Evolutionary conservation across 1,284 basidiomycete genomes (phyloP).

Genomic region (Peniophora sp.): DNA sequence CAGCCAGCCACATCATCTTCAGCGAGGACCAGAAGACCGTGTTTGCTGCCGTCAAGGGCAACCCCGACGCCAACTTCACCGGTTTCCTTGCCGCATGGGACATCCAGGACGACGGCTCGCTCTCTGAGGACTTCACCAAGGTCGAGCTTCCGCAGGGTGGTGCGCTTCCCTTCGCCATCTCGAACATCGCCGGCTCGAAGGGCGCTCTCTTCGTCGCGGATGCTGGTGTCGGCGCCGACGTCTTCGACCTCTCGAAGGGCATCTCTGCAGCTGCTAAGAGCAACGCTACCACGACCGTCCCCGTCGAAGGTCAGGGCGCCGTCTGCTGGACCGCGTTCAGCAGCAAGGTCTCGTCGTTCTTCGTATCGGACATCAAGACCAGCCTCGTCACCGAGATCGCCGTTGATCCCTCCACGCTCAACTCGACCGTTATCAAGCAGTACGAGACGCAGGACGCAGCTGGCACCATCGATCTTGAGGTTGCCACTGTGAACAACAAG

Average conservation of each 20-base stretch:
- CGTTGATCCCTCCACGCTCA: constrained; percentile 26
- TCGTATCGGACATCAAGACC: constrained; percentile 32
- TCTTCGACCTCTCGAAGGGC: constrained; percentile 25
- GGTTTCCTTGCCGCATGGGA: constrained; percentile 44
- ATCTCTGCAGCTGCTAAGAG: constrained; percentile 7
- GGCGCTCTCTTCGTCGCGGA: constrained; percentile 40
- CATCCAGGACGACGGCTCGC: constrained; percentile 29
- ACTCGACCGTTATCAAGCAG: constrained; percentile 1
- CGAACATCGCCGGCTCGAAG: constrained; percentile 33
- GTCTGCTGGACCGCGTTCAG: constrained; percentile 36
- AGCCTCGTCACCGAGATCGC: constrained; percentile 31
- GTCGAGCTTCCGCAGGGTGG: constrained; percentile 28
- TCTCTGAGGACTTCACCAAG: constrained; percentile 32
- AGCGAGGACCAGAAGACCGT: constrained; percentile 33
- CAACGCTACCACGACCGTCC: constrained; percentile 19
- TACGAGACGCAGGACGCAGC: constrained; percentile 11
- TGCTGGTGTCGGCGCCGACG: constrained; percentile 35
- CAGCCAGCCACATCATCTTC: constrained; percentile 36
- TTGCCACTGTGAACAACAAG: constrained; percentile 27
- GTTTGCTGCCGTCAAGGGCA: constrained; percentile 39
- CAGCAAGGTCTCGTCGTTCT: constrained; percentile 33
- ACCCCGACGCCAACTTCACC: constrained; percentile 24
- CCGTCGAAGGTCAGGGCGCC: constrained; percentile 28
- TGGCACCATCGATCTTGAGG: constrained; percentile 30
- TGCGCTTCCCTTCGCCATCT: constrained; percentile 39